Conservation (phyloP, 768 basidiomycete species). For the Boletus rubroflammeus region DNA sequence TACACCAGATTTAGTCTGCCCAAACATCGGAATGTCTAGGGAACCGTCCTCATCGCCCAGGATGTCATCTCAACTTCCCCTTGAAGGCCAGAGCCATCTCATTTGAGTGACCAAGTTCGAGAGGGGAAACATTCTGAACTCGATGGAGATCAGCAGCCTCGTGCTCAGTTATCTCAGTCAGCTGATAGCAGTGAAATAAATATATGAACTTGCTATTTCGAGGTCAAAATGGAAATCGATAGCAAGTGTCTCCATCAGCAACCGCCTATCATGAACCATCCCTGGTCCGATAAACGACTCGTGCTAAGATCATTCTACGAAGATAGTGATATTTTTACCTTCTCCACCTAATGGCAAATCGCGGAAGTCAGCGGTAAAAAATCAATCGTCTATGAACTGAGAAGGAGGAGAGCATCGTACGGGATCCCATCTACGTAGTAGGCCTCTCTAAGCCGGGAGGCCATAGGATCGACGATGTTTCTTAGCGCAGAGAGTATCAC, state of each 20-base stretch:
- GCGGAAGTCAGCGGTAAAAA: background rate
- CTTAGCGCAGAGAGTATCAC: conserved; percentile 79
- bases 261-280: background rate
- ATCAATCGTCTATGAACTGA: conserved; percentile 22
- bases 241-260: background rate
- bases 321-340: background rate
- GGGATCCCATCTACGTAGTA: conserved; percentile 32
- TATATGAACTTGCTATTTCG: background rate
- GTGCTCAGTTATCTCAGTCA: background rate
- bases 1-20: background rate
- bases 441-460: conserved; percentile 26
- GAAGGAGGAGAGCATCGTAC: conserved; percentile 27
- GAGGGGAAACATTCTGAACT: background rate
- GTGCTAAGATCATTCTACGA: background rate
- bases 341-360: conserved; percentile 4
- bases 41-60: background rate
- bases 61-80: background rate
- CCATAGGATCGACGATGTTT: conserved; percentile 67
- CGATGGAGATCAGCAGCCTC: background rate
- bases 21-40: background rate
- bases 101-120: background rate
- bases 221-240: background rate
- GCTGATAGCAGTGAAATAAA: background rate
- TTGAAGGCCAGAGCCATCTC: background rate
- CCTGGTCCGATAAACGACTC: background rate